Evolutionary conservation across 805 yeast species (phyloP).

Genomic region (Myxozyma vanderwaltii): DNA sequence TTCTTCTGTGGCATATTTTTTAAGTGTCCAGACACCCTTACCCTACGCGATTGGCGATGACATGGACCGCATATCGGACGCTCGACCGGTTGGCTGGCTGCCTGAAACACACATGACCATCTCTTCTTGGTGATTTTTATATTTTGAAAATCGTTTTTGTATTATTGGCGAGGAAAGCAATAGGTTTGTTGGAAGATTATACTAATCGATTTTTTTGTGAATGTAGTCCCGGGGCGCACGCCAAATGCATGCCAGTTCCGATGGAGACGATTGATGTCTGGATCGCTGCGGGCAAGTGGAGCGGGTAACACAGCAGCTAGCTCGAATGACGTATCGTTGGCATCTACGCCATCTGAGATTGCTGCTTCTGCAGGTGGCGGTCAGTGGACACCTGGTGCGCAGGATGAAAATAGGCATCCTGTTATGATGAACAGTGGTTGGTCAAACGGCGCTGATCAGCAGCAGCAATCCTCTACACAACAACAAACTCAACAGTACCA

Average conservation of each 20-base stretch:
- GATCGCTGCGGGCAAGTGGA: slow-evolving; percentile 43
- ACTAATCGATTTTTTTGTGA: not conserved
- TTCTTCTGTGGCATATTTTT: not conserved
- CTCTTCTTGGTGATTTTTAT: not conserved
- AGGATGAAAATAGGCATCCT: not conserved
- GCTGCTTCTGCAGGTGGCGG: not conserved
- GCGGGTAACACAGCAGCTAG: slow-evolving; percentile 11
- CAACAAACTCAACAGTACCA: slow-evolving; percentile 5
- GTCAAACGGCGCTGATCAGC: not conserved
- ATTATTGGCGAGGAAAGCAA: not conserved
- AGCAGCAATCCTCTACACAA: not conserved
- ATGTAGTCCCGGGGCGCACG: slow-evolving; percentile 63
- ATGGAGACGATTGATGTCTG: slow-evolving; percentile 70
- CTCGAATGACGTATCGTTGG: not conserved
- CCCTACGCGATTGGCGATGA: slow-evolving; percentile 6
- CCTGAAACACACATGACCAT: not conserved
- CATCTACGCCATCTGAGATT: not conserved
- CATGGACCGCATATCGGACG: not conserved
- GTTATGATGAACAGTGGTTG: not conserved
- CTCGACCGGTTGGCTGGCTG: not conserved
- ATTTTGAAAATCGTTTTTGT: not conserved
- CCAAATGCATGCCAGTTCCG: slow-evolving; percentile 89
- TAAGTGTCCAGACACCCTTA: not conserved
- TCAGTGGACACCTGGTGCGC: not conserved
- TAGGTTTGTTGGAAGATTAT: not conserved